Percentiles rank a stretch among this genome's conserved stretches.
phyloP scores from a whole-genome alignment of 352 stramenopile genomes.

The Phytophthora sojae region DNA sequence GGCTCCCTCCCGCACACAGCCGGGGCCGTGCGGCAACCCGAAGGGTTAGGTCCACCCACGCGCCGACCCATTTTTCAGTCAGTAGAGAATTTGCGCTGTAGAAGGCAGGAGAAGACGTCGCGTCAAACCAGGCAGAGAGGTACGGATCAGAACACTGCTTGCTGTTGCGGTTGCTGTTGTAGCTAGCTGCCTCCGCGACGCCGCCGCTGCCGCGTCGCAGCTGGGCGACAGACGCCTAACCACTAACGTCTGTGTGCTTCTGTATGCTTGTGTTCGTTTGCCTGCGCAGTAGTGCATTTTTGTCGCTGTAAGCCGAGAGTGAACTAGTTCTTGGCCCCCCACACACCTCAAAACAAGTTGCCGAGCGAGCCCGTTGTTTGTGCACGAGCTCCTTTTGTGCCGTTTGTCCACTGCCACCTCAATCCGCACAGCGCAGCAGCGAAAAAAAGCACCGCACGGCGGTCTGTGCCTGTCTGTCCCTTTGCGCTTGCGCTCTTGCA shows the following conservation, averaged over 20 bases:
- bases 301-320: conserved; percentile 28
- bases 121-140: conserved; percentile 16
- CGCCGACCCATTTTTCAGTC: conserved; percentile 12
- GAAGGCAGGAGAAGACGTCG: conserved; percentile 13
- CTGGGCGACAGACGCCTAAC: background rate
- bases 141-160: conserved; percentile 22
- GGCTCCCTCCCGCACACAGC: conserved; percentile 14
- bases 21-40: conserved; percentile 19
- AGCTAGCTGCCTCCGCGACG: background rate
- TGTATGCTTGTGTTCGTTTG: background rate
- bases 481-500: conserved; percentile 40
- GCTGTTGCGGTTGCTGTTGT: background rate
- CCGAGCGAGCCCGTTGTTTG: conserved; percentile 43
- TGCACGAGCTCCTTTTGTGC: conserved; percentile 43
- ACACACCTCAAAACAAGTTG: conserved; percentile 43
- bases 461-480: conserved; percentile 23
- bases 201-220: background rate
- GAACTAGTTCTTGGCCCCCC: conserved; percentile 29
- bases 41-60: background rate
- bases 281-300: conserved; percentile 36
- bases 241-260: background rate
- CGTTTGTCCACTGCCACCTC: conserved; percentile 29
- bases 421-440: conserved; percentile 17
- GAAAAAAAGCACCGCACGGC: conserved; percentile 5
- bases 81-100: conserved; percentile 52